These are phyloP conservation scores for Erythrobasidium hasegawianum DNA, from an alignment of 1,284 basidiomycete species.

Conservation along the genomic window DNA sequence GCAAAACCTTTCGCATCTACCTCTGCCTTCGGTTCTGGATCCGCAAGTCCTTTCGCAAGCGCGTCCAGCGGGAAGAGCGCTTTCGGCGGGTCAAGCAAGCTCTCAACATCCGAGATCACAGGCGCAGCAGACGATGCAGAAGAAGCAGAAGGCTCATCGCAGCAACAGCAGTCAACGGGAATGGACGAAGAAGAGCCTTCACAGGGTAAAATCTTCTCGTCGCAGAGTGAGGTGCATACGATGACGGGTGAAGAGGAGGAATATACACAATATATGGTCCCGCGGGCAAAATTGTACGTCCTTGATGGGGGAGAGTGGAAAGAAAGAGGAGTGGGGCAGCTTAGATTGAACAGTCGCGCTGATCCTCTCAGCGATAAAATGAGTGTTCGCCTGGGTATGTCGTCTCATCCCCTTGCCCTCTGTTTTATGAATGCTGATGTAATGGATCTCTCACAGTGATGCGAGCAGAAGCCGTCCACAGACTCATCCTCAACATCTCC, in stretches of 20 bases:
- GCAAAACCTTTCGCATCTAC: constrained; percentile 7
- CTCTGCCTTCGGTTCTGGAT: not conserved
- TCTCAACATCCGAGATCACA: not conserved
- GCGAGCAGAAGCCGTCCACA: constrained; percentile 45
- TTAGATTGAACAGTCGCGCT: constrained; percentile 39
- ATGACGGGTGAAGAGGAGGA: constrained; percentile 45
- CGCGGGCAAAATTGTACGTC: constrained; percentile 41
- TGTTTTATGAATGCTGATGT: not conserved
- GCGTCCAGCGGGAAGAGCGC: constrained; percentile 5
- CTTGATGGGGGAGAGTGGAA: constrained; percentile 41
- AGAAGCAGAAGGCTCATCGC: too few species aligned
- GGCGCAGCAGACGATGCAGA: constrained; percentile 2
- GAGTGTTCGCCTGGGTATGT: constrained; percentile 38
- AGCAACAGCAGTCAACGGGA: not conserved
- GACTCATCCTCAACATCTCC: constrained; percentile 43
- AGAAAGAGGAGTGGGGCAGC: constrained; percentile 42
- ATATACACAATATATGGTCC: constrained; percentile 38
- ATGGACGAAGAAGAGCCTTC: constrained; percentile 8
- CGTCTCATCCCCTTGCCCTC: not conserved
- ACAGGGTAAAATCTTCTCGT: constrained; percentile 1
- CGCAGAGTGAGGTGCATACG: constrained; percentile 5
- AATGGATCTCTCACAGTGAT: constrained; percentile 39
- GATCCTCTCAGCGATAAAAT: constrained; percentile 23
- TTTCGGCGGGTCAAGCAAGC: constrained; percentile 2
- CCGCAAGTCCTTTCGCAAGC: constrained; percentile 34